phyloP scores from a whole-genome alignment of 2,329 filamentous ascomycete species.

The Talaromyces sp. region DNA sequence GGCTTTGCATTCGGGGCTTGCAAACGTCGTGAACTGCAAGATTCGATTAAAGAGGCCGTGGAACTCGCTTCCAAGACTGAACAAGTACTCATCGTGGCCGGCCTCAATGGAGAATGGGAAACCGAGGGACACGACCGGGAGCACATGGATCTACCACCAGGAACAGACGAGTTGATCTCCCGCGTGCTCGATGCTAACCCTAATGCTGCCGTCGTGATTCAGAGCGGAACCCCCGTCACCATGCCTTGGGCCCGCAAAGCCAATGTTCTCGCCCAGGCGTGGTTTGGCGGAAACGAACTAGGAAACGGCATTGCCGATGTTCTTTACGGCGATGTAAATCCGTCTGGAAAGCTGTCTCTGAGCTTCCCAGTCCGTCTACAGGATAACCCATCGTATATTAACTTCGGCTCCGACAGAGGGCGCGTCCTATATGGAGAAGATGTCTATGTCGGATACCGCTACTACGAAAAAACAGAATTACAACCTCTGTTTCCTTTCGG shows the following conservation, averaged over 20 bases:
- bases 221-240: constrained; percentile 66
- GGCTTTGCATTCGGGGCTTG: constrained; percentile 59
- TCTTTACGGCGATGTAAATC: constrained; percentile 68
- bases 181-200: constrained; percentile 63
- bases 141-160: constrained; percentile 53
- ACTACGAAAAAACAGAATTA: constrained; percentile 67
- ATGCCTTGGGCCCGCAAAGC: constrained; percentile 45
- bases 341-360: constrained; percentile 68
- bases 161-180: constrained; percentile 55
- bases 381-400: constrained; percentile 71
- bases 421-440: constrained; percentile 74
- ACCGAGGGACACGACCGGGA: constrained; percentile 63
- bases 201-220: constrained; percentile 67
- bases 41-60: constrained; percentile 62
- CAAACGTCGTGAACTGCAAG: constrained; percentile 52
- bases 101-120: constrained; percentile 77
- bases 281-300: constrained; percentile 84
- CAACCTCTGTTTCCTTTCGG: constrained; percentile 71
- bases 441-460: constrained; percentile 74
- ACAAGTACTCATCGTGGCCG: constrained; percentile 72
- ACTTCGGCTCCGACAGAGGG: constrained; percentile 66
- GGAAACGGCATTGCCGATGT: constrained; percentile 77
- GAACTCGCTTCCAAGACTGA: constrained; percentile 64
- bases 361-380: constrained; percentile 64
- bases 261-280: constrained; percentile 65